Percentiles rank a stretch among this genome's conserved stretches.
These are phyloP conservation scores for Dactylella cylindrospora DNA, from an alignment of 2,329 filamentous ascomycete species.

Conservation along the genomic window DNA sequence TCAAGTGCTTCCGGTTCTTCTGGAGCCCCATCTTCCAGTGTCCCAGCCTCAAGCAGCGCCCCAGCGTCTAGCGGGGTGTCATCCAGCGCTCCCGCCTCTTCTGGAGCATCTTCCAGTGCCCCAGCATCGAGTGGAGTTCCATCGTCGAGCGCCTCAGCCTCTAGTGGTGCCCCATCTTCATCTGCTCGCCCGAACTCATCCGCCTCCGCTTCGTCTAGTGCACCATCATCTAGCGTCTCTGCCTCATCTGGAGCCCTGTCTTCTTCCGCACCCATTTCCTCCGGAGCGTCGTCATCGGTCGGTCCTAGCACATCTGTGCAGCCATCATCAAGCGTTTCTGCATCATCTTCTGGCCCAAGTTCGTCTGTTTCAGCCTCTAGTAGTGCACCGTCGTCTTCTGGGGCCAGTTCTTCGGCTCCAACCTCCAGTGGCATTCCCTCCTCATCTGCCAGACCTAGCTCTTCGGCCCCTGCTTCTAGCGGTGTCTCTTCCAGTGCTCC, in stretches of 20 bases:
- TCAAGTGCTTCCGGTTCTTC: constrained; percentile 3
- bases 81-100: constrained; percentile 1
- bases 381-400: not conserved
- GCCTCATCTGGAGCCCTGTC: not conserved
- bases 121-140: not conserved
- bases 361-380: not conserved
- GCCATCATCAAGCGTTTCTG: no score
- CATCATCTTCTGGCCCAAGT: constrained; percentile 2
- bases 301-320: not conserved
- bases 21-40: not conserved
- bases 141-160: constrained; percentile 1
- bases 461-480: no score
- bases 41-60: constrained; percentile 3
- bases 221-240: not conserved
- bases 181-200: not conserved
- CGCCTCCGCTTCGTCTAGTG: not conserved
- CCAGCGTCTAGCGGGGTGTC: not conserved
- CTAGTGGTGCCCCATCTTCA: not conserved
- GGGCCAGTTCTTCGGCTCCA: no score
- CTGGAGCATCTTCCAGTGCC: not conserved
- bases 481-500: constrained; percentile 1
- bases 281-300: not conserved
- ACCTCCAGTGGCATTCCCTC: no score
- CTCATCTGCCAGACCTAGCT: not conserved
- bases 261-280: not conserved